Evolutionary conservation across 495 filamentous ascomycete genomes (phyloP).

Genomic region (Neurospora intermedia): DNA sequence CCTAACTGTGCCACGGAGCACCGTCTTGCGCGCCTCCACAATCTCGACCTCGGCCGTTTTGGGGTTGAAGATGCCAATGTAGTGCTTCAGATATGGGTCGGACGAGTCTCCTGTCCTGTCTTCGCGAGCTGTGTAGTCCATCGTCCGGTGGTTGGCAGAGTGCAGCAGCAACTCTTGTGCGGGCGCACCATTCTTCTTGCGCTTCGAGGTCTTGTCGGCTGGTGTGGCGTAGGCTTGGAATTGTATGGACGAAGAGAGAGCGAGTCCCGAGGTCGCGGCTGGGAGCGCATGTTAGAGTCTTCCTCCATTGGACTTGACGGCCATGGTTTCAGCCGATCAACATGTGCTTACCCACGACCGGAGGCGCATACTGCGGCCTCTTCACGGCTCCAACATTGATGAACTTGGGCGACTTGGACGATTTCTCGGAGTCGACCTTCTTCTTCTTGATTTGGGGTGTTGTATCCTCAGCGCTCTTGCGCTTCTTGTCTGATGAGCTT

Average conservation of each 20-base stretch:
- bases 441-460: slow-evolving; percentile 42
- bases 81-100: slow-evolving; percentile 67
- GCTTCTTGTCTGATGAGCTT: slow-evolving; percentile 55
- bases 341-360: slow-evolving; percentile 49
- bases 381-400: slow-evolving; percentile 10
- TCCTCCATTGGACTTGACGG: neutral
- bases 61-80: slow-evolving; percentile 77
- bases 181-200: slow-evolving; percentile 35
- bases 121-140: slow-evolving; percentile 78
- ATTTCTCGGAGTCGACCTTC: slow-evolving; percentile 45
- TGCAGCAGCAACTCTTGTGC: slow-evolving; percentile 59
- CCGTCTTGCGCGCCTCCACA: slow-evolving; percentile 63
- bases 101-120: slow-evolving; percentile 40
- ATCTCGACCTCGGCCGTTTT: slow-evolving; percentile 60
- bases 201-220: slow-evolving; percentile 31
- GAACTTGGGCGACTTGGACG: slow-evolving; percentile 47
- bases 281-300: slow-evolving; percentile 2
- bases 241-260: slow-evolving; percentile 41
- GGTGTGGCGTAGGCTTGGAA: slow-evolving; percentile 55
- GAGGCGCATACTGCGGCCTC: slow-evolving; percentile 47
- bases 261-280: slow-evolving; percentile 63
- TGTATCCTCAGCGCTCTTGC: slow-evolving; percentile 52
- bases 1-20: slow-evolving; percentile 54
- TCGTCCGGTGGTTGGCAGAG: slow-evolving; percentile 59
- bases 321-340: neutral